phyloP scores from a whole-genome alignment of 352 stramenopile genomes.

The Globisporangium sylvaticum region DNA sequence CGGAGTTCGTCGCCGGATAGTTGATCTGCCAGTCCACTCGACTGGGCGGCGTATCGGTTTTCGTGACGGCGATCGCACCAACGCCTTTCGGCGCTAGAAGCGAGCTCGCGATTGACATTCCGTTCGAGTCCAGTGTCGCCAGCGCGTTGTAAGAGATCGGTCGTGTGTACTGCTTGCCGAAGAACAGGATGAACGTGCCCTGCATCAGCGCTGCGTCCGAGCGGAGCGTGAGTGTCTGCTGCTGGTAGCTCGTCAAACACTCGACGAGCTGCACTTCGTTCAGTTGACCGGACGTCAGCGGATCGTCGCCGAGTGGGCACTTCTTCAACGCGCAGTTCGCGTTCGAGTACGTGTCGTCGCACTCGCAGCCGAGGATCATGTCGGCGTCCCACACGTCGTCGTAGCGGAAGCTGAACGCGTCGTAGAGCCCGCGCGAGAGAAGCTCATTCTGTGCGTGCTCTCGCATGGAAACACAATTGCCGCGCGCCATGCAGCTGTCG shows the following conservation, averaged over 20 bases:
- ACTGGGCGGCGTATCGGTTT: conserved; percentile 23
- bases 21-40: conserved; percentile 48
- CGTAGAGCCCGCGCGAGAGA: conserved; percentile 48
- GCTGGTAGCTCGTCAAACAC: conserved; percentile 55
- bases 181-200: conserved; percentile 56
- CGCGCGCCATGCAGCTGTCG: conserved; percentile 41
- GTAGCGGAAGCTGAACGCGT: conserved; percentile 36
- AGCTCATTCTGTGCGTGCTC: conserved; percentile 49
- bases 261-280: conserved; percentile 65
- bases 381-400: conserved; percentile 70
- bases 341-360: conserved; percentile 56
- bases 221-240: conserved; percentile 47
- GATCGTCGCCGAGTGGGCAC: conserved; percentile 70
- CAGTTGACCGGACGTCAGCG: conserved; percentile 45
- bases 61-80: conserved; percentile 30
- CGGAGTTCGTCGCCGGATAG: conserved; percentile 40
- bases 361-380: conserved; percentile 71
- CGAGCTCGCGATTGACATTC: conserved; percentile 43
- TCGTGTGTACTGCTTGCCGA: conserved; percentile 59
- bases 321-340: conserved; percentile 52
- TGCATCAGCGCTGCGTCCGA: conserved; percentile 40
- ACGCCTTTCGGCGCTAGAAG: conserved; percentile 42
- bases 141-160: conserved; percentile 58
- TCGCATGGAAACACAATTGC: conserved; percentile 71
- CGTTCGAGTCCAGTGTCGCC: conserved; percentile 38